These are phyloP conservation scores for Penicillium sp. DNA, from an alignment of 2,329 filamentous ascomycete species.

Conservation along the genomic window DNA sequence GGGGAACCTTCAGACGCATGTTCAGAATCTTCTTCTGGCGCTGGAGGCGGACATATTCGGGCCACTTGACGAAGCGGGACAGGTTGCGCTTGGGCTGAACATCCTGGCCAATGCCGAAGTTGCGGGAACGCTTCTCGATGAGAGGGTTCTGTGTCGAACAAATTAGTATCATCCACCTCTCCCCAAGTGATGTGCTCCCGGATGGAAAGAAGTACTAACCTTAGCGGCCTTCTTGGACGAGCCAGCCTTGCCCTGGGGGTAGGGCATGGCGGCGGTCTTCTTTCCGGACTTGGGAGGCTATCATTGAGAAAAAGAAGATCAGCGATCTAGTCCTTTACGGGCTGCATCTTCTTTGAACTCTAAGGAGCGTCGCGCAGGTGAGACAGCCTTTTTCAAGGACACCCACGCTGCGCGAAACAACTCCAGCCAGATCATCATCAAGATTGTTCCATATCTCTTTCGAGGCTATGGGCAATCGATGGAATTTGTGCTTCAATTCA, in stretches of 20 bases:
- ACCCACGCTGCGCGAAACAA: constrained; percentile 37
- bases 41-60: constrained; percentile 97
- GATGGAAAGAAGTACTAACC: constrained; percentile 55
- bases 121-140: constrained; percentile 94
- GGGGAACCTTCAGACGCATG: constrained; percentile 97
- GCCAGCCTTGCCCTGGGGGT: constrained; percentile 87
- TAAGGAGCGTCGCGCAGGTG: constrained; percentile 61
- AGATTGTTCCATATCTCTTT: constrained; percentile 26
- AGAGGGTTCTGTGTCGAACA: constrained; percentile 74
- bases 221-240: constrained; percentile 87
- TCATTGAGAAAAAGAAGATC: constrained; percentile 99
- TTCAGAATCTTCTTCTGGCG: constrained; percentile 93
- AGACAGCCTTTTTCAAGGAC: constrained; percentile 48
- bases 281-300: constrained; percentile 97
- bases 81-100: constrained; percentile 95
- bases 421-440: constrained; percentile 52
- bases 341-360: constrained; percentile 80
- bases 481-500: constrained; percentile 32
- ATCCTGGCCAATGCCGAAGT: constrained; percentile 98
- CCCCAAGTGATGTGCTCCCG: constrained; percentile 5
- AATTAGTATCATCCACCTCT: constrained; percentile 12
- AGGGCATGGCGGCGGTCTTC: constrained; percentile 96
- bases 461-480: constrained; percentile 28
- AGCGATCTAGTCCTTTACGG: constrained; percentile 73
- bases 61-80: constrained; percentile 98